Percentiles rank a stretch among this genome's conserved stretches.
phyloP scores from a whole-genome alignment of 75 land plant genomes.

The Larix kaempferi region DNA sequence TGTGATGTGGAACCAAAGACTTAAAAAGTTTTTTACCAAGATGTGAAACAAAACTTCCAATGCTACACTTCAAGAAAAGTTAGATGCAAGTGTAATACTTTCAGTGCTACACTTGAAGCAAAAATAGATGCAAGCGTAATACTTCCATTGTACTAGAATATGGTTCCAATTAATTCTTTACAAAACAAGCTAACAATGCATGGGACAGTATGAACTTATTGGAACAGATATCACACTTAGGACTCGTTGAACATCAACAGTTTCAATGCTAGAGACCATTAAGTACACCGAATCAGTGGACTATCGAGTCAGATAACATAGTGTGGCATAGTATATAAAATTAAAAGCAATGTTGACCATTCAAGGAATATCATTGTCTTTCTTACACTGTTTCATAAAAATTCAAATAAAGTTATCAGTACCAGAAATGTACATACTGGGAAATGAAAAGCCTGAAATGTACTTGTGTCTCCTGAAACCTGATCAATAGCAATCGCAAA shows the following conservation, averaged over 20 bases:
- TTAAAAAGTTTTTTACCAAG: too few species aligned
- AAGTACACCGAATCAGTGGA: not conserved
- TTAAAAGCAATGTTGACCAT: not conserved
- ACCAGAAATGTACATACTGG: conserved; percentile 42
- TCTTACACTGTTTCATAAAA: not conserved
- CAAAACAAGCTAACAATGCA: too few species aligned
- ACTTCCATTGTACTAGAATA: too few species aligned
- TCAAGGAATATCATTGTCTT: not conserved
- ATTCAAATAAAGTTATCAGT: not conserved
- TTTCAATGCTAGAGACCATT: not conserved
- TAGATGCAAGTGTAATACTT: too few species aligned
- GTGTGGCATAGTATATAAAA: not conserved
- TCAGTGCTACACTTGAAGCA: too few species aligned
- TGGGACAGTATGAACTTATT: not conserved
- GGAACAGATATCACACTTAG: not conserved
- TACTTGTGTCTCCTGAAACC: conserved; percentile 37
- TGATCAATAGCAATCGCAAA: conserved; percentile 73
- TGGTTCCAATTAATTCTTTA: too few species aligned
- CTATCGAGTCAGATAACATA: not conserved
- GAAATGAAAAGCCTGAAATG: conserved; percentile 68
- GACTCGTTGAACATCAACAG: not conserved
- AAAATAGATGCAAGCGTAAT: too few species aligned
- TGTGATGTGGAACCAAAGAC: too few species aligned
- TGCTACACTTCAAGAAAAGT: too few species aligned
- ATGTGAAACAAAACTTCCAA: too few species aligned